Percentiles rank a stretch among this genome's conserved stretches.
These are phyloP conservation scores for Epichloe hybrida DNA, from an alignment of 2,329 filamentous ascomycete genomes.

Conservation along the genomic window DNA sequence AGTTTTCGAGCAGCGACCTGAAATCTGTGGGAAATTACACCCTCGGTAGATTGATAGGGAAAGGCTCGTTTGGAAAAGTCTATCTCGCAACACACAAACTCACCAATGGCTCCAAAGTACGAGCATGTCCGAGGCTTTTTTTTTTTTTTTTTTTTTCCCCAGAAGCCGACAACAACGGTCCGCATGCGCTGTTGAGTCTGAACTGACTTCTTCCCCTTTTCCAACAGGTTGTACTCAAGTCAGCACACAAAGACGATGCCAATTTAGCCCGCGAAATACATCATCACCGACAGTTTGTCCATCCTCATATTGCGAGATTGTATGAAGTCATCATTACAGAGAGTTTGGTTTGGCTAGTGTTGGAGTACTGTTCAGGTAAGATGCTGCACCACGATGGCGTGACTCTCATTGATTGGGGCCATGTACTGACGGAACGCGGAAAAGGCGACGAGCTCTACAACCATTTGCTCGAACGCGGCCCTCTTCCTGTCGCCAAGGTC, in stretches of 20 bases:
- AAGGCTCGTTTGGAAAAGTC: constrained; percentile 96
- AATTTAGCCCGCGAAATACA: constrained; percentile 97
- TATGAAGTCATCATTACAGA: constrained; percentile 99
- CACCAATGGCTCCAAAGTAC: constrained; percentile 91
- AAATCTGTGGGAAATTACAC: constrained; percentile 90
- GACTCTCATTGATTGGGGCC: neutral
- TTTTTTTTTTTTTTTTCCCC: too few relatives aligned
- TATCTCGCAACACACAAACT: constrained; percentile 94
- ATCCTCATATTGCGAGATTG: constrained; percentile 89
- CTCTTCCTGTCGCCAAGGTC: constrained; percentile 71
- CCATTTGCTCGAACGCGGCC: constrained; percentile 77
- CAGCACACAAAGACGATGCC: constrained; percentile 86
- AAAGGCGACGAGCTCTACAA: constrained; percentile 96
- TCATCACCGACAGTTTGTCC: constrained; percentile 93
- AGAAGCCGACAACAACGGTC: neutral
- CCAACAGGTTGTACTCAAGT: constrained; percentile 85
- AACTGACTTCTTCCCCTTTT: neutral
- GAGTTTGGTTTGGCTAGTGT: constrained; percentile 82
- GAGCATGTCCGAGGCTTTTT: neutral
- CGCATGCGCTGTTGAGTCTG: neutral
- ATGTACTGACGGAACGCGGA: neutral
- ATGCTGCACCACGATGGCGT: neutral
- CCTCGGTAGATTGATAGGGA: constrained; percentile 77
- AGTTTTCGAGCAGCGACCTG: constrained; percentile 86
- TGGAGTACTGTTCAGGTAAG: constrained; percentile 89